phyloP scores from a whole-genome alignment of 768 basidiomycete genomes.

The Rossbeevera mucosa region DNA sequence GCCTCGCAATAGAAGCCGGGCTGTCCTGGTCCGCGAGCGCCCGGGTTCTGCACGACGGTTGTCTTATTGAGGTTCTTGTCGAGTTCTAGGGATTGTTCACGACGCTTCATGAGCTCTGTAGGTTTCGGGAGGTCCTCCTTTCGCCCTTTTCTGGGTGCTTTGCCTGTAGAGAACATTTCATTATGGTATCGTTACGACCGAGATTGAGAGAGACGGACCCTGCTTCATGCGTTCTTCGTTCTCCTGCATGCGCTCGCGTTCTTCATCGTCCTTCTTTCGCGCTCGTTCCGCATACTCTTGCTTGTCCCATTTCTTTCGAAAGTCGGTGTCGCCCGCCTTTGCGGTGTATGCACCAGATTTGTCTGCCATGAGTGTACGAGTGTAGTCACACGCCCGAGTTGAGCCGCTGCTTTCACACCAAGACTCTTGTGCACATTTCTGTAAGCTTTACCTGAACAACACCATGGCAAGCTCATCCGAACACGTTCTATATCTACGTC shows the following conservation, averaged over 20 bases:
- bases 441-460: constrained; percentile 19
- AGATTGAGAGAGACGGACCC: constrained; percentile 41
- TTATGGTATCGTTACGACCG: not conserved
- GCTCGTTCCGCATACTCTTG: constrained; percentile 85
- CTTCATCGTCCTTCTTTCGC: constrained; percentile 74
- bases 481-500: not conserved
- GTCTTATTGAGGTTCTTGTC: constrained; percentile 96
- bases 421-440: not conserved
- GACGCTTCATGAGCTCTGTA: constrained; percentile 87
- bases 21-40: constrained; percentile 80
- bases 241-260: constrained; percentile 77
- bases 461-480: constrained; percentile 28
- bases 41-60: constrained; percentile 84
- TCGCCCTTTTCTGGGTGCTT: constrained; percentile 65
- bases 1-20: constrained; percentile 93
- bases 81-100: constrained; percentile 79
- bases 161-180: constrained; percentile 49
- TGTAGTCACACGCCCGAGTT: constrained; percentile 13
- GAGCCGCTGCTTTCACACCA: not conserved
- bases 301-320: constrained; percentile 92
- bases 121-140: constrained; percentile 84
- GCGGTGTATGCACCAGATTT: constrained; percentile 34
- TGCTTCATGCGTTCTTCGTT: constrained; percentile 82
- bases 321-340: constrained; percentile 60
- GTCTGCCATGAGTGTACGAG: constrained; percentile 22